These are phyloP conservation scores for Dipteronia sinensis DNA, from an alignment of 345 rosid genomes.

Conservation along the genomic window DNA sequence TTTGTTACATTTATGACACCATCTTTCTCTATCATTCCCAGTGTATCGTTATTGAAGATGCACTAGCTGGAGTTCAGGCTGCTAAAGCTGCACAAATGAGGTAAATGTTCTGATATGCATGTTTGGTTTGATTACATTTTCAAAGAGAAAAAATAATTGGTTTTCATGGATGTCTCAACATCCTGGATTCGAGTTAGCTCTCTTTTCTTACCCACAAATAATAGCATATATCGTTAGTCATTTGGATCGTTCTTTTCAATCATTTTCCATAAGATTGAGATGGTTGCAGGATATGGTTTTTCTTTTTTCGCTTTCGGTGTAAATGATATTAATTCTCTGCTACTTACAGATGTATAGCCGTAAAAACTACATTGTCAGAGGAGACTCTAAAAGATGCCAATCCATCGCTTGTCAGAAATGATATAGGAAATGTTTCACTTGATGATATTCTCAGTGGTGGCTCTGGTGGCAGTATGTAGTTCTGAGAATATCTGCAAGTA, in stretches of 20 bases:
- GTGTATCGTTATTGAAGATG: conserved; percentile 97
- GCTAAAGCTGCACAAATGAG: conserved; percentile 96
- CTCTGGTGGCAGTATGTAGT: conserved; percentile 78
- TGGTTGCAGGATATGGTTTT: background rate
- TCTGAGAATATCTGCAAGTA: conserved; percentile 40
- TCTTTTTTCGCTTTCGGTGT: background rate
- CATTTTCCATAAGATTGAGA: background rate
- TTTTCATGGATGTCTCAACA: background rate
- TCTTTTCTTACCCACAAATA: background rate
- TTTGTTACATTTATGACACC: conserved; percentile 4
- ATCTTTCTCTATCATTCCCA: conserved; percentile 31
- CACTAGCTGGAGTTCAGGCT: conserved; percentile 94
- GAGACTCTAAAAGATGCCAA: conserved; percentile 62
- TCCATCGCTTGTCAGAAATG: conserved; percentile 72
- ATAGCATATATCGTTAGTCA: background rate
- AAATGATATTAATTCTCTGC: conserved; percentile 21
- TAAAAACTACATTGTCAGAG: conserved; percentile 78
- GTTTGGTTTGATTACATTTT: conserved; percentile 11
- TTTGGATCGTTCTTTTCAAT: conserved; percentile 9
- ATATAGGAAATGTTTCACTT: conserved; percentile 74
- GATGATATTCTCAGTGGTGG: conserved; percentile 89
- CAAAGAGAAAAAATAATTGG: background rate
- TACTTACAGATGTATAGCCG: conserved; percentile 85
- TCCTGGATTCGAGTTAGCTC: background rate
- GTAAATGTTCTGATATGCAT: conserved; percentile 40